Evolutionary conservation across 768 basidiomycete species (phyloP), one percentile per base, ranked within the genome.

Genomic region (Gelatoporia subvermispora): DNA sequence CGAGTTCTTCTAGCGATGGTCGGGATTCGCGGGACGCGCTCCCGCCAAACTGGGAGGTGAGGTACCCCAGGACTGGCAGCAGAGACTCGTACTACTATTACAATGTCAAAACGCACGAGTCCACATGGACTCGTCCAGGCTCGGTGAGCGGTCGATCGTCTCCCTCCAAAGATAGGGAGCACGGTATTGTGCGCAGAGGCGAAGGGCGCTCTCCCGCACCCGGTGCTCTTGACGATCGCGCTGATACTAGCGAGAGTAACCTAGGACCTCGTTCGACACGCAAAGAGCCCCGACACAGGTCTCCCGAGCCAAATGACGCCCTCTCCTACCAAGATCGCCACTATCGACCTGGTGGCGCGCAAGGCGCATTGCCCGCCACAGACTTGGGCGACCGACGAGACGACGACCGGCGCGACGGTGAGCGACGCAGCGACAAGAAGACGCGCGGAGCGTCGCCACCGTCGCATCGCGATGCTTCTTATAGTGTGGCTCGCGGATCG

Each of bases 301-400:
- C 51, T 2, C 39, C 49, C 8, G 31, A 44, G 15, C 48, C 54
- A 16, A 28, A 48, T 1, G 50, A 41, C 17, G 56, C 49, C 18
- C 70, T 84, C 47, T 74, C 79, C 16, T 80, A 75, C 47, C 69
- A 76, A 48, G 84, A 85, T 61, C 76, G 84, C 23, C 81, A 84
- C 61, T 85, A 86, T 62, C 77, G 82, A 41, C 82, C 83, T 28
- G 70, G 61, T 18, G 70, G 59, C 21, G 43, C 41, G 21, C 52
- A 56, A 11, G 43, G 23, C 1, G 9, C 54, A 10, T 21, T n/a
- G 8, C n/a, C 11, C 13, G 47, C 41, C 17, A 31, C 20, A 22
- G 53, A 43, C 16, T 7, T 25, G 41, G 25, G 20, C 43, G 59
- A 57, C 35, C 34, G 43, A 40, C 53, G 56, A 23, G 51, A 48